These are phyloP conservation scores for Rhodotorula sp. DNA, from an alignment of 1,284 basidiomycete species.

Conservation along the genomic window DNA sequence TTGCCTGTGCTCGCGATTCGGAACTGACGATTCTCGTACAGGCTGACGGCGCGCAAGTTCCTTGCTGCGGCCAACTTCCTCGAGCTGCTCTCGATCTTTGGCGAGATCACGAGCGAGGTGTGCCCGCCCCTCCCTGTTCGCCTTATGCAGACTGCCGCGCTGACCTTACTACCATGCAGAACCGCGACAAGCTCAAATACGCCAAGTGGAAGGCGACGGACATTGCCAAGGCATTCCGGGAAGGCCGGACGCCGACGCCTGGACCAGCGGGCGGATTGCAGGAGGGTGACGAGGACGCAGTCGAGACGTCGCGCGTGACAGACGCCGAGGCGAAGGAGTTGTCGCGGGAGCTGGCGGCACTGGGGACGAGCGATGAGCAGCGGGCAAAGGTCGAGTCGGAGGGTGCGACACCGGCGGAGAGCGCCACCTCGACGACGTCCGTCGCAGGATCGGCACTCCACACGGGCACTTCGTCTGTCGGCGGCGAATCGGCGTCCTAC, in stretches of 20 bases:
- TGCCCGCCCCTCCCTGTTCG: conserved; percentile 49
- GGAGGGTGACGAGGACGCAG: conserved; percentile 12
- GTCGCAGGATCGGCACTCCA: not conserved
- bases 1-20: not conserved
- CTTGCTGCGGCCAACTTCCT: conserved; percentile 83
- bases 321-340: conserved; percentile 39
- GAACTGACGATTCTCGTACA: conserved; percentile 46
- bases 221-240: conserved; percentile 83
- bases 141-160: not conserved
- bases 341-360: conserved; percentile 25
- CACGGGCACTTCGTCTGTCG: not conserved
- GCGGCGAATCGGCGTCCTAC: conserved; percentile 10
- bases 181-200: conserved; percentile 77
- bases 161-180: conserved; percentile 53
- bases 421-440: not conserved
- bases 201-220: conserved; percentile 91
- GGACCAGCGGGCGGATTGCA: conserved; percentile 45
- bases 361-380: conserved; percentile 15
- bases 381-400: not conserved
- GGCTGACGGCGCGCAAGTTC: conserved; percentile 83
- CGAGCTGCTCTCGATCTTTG: conserved; percentile 76
- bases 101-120: conserved; percentile 52
- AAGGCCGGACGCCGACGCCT: conserved; percentile 71
- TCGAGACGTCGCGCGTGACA: conserved; percentile 18
- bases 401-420: not conserved